Evolutionary conservation across 768 basidiomycete genomes (phyloP).

Genomic region (Boletus fagicola): DNA sequence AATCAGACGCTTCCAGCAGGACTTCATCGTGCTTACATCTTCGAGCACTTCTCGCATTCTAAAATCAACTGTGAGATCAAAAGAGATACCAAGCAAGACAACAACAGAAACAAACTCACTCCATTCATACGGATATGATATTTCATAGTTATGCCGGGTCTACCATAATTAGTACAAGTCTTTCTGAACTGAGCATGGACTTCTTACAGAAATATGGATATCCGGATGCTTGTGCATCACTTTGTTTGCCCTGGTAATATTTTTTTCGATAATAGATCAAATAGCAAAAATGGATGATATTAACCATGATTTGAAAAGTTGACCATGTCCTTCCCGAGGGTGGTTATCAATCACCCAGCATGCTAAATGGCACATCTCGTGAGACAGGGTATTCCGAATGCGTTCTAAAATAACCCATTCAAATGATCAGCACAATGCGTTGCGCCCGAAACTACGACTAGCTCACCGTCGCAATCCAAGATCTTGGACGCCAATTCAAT

Average conservation of each 20-base stretch:
- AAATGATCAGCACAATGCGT: neutral
- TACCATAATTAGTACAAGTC: constrained; percentile 26
- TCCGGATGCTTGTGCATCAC: constrained; percentile 69
- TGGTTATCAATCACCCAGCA: constrained; percentile 77
- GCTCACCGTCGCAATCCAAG: constrained; percentile 68
- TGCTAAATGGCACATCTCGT: constrained; percentile 93
- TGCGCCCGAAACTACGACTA: neutral
- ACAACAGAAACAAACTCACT: constrained; percentile 40
- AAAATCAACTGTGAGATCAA: constrained; percentile 6
- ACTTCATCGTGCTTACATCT: constrained; percentile 45
- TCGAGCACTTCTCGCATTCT: constrained; percentile 66
- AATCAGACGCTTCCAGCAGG: constrained; percentile 5
- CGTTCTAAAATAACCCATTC: constrained; percentile 50
- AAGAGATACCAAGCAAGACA: neutral
- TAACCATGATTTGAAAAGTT: constrained; percentile 70
- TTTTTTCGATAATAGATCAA: neutral
- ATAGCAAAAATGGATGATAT: constrained; percentile 13
- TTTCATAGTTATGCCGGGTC: constrained; percentile 76
- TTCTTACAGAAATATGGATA: constrained; percentile 67
- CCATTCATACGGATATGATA: constrained; percentile 72
- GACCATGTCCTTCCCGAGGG: constrained; percentile 72
- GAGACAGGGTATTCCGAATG: constrained; percentile 77
- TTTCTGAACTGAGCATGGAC: constrained; percentile 3
- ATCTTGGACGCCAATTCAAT: constrained; percentile 86
- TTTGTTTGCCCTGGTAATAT: constrained; percentile 50